Evolutionary conservation across 768 basidiomycete species (phyloP).

Genomic region (Phaeolepiota aurea): DNA sequence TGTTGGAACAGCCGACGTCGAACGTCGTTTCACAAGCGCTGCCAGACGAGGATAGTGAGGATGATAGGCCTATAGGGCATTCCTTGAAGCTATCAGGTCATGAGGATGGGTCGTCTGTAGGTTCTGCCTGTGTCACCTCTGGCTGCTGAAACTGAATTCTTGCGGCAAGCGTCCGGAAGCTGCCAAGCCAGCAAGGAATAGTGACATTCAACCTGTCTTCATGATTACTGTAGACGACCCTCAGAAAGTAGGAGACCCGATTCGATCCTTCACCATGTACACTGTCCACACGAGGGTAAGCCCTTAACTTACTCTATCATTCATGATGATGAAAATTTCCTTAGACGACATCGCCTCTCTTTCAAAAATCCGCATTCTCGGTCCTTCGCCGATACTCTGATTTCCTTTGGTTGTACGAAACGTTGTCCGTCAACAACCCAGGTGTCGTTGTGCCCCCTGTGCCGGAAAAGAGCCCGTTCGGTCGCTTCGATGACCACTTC

Average conservation of each 20-base stretch:
- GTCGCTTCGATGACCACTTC: slow-evolving; percentile 89
- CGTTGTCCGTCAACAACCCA: slow-evolving; percentile 83
- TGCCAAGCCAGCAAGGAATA: slow-evolving; percentile 16
- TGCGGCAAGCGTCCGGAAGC: slow-evolving; percentile 4
- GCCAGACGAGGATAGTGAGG: slow-evolving; percentile 53
- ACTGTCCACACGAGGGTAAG: slow-evolving; percentile 85
- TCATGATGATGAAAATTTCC: slow-evolving; percentile 2
- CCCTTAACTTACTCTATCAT: slow-evolving; percentile 1
- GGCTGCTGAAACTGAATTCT: slow-evolving; percentile 6
- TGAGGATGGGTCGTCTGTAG: slow-evolving; percentile 17
- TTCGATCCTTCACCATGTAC: slow-evolving; percentile 91
- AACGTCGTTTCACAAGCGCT: slow-evolving; percentile 11
- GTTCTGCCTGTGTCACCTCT: slow-evolving; percentile 1
- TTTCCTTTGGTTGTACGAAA: slow-evolving; percentile 94
- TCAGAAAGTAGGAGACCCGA: slow-evolving; percentile 93
- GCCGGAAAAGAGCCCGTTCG: slow-evolving; percentile 91
- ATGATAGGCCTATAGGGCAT: slow-evolving; percentile 60
- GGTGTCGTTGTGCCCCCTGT: slow-evolving; percentile 96
- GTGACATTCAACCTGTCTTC: slow-evolving; percentile 64
- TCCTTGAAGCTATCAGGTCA: slow-evolving; percentile 24
- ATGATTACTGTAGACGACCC: slow-evolving; percentile 92
- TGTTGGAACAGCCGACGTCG: slow-evolving; percentile 17
- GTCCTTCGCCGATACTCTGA: slow-evolving; percentile 97
- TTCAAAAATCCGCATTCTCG: slow-evolving; percentile 77
- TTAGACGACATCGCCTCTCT: slow-evolving; percentile 81